Evolutionary conservation across 2,329 filamentous ascomycete genomes (phyloP).

Genomic region (Xylariaceae sp.): DNA sequence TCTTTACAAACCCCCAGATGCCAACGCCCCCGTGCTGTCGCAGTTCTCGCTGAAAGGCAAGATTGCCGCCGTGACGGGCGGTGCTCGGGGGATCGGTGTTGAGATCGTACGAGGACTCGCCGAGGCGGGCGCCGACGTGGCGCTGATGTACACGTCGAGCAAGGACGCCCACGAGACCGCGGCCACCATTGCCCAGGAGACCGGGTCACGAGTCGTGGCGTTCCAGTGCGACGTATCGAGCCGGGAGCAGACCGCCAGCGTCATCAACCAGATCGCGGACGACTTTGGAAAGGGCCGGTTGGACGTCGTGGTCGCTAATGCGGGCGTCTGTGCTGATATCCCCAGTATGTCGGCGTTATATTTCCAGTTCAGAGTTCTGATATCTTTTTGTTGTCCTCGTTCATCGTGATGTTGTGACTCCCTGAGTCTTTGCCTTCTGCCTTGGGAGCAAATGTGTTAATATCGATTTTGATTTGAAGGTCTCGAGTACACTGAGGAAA

Average conservation of each 20-base stretch:
- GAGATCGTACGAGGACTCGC: slow-evolving; percentile 30
- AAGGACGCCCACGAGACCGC: slow-evolving; percentile 27
- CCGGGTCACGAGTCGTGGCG: slow-evolving; percentile 6
- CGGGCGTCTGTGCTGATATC: slow-evolving; percentile 36
- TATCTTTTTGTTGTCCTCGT: no score
- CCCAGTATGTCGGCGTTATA: slow-evolving; percentile 20
- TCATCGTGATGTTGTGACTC: no score
- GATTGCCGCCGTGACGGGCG: slow-evolving; percentile 30
- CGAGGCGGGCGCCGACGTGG: slow-evolving; percentile 30
- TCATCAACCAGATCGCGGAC: slow-evolving; percentile 32
- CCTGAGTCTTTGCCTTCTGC: not conserved
- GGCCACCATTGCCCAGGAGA: slow-evolving; percentile 9
- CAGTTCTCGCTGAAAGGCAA: slow-evolving; percentile 31
- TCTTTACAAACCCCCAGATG: slow-evolving; percentile 24
- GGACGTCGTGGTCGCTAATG: slow-evolving; percentile 40
- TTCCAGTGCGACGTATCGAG: slow-evolving; percentile 33
- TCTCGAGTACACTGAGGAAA: slow-evolving; percentile 37
- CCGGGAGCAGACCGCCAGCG: slow-evolving; percentile 28
- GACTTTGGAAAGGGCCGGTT: slow-evolving; percentile 36
- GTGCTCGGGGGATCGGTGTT: slow-evolving; percentile 30
- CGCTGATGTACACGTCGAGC: slow-evolving; percentile 32
- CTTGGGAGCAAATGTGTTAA: not conserved
- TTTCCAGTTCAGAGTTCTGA: not conserved
- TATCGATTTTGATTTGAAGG: slow-evolving; percentile 9
- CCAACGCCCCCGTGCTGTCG: slow-evolving; percentile 29